Percentiles rank a stretch among this genome's conserved stretches.
These are phyloP conservation scores for Phytopythium kandeliae DNA, from an alignment of 352 stramenopile genomes.

Conservation along the genomic window DNA sequence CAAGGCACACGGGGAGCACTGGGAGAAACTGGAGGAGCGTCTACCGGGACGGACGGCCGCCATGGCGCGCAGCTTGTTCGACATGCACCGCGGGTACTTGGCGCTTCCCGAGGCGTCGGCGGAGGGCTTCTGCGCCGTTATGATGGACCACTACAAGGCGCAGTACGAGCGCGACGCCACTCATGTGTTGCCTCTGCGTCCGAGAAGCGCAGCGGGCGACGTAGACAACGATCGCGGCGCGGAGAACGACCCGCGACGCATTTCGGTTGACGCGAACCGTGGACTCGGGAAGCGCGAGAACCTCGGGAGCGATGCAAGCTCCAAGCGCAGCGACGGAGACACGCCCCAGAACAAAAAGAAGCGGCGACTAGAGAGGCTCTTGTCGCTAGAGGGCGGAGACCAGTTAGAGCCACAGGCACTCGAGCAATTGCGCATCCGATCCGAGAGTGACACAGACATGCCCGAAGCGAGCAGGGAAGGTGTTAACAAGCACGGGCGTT, in stretches of 20 bases:
- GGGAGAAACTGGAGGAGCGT: slow-evolving; percentile 41
- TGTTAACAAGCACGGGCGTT: neutral
- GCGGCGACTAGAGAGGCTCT: slow-evolving; percentile 35
- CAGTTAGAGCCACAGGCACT: slow-evolving; percentile 18
- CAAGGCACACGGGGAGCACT: slow-evolving; percentile 41
- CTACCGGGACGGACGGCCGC: slow-evolving; percentile 40
- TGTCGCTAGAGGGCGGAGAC: slow-evolving; percentile 15
- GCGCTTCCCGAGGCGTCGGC: slow-evolving; percentile 57
- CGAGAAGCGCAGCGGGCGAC: neutral
- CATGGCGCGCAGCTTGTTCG: slow-evolving; percentile 60
- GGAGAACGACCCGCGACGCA: neutral
- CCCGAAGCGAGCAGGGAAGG: neutral
- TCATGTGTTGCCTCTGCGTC: neutral
- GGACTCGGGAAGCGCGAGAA: slow-evolving; percentile 3
- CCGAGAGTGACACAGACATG: slow-evolving; percentile 9
- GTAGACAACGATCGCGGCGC: neutral
- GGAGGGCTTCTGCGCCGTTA: slow-evolving; percentile 66
- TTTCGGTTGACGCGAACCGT: neutral
- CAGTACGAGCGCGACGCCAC: slow-evolving; percentile 15
- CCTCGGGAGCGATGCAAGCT: neutral
- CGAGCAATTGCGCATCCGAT: slow-evolving; percentile 17
- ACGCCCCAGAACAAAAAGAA: slow-evolving; percentile 29
- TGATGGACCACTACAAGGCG: slow-evolving; percentile 61
- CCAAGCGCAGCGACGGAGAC: neutral
- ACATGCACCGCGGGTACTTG: slow-evolving; percentile 67